Conservation (phyloP, 2,329 filamentous ascomycete genomes). For the Cryphonectria parasitica region DNA sequence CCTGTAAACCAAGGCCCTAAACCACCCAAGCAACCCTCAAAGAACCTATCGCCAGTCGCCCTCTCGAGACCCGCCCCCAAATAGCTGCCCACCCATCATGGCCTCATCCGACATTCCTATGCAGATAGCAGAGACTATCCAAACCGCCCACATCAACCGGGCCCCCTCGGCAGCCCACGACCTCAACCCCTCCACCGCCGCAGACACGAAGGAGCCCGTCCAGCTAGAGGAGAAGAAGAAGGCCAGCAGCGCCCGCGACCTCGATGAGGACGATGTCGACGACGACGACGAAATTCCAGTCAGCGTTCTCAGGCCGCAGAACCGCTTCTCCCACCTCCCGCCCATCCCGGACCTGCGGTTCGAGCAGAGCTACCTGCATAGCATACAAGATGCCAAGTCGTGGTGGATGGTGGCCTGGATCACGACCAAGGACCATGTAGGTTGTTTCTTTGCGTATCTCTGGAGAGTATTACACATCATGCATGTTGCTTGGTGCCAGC, state of each 20-base stretch:
- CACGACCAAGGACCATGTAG: slow-evolving; percentile 85
- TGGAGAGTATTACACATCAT: not conserved
- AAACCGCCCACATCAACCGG: slow-evolving; percentile 77
- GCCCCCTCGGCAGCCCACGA: slow-evolving; percentile 75
- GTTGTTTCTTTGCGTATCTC: slow-evolving; percentile 30
- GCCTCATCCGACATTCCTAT: slow-evolving; percentile 56
- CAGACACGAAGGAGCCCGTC: slow-evolving; percentile 68
- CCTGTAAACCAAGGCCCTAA: not conserved
- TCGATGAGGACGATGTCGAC: slow-evolving; percentile 43
- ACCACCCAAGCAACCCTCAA: not conserved
- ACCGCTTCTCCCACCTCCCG: slow-evolving; percentile 53
- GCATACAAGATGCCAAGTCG: slow-evolving; percentile 77
- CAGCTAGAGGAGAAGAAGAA: slow-evolving; percentile 30
- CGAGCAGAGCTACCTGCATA: slow-evolving; percentile 96
- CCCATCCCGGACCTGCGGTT: slow-evolving; percentile 89
- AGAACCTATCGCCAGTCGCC: not conserved
- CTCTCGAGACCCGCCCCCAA: not conserved
- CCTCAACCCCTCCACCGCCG: slow-evolving; percentile 77
- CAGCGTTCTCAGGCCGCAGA: slow-evolving; percentile 62
- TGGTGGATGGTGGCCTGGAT: slow-evolving; percentile 83
- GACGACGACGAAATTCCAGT: slow-evolving; percentile 70
- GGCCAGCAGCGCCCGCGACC: slow-evolving; percentile 2
- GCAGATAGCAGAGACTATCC: slow-evolving; percentile 77
- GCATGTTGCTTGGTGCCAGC: not conserved
- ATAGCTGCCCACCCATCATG: slow-evolving; percentile 45